Base-by-base conservation (phyloP, 2,329 filamentous ascomycete genomes). In the Neoscytalidium dimidiatum region DNA sequence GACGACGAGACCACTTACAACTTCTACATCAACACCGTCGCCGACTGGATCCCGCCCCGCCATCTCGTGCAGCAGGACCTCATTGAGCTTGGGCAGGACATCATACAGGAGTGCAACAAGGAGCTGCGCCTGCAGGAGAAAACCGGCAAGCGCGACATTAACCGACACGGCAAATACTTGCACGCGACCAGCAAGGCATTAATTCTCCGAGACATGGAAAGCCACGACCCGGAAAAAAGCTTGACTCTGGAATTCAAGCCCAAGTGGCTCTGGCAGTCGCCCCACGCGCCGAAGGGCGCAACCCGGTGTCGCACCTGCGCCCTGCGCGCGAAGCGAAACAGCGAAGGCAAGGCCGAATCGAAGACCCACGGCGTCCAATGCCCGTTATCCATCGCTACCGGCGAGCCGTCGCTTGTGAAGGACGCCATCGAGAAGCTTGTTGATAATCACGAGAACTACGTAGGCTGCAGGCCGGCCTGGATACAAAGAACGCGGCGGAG, bases 201-300 rank as follows among this genome's bases (percentile, higher is more conserved):
- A 21, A 33, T 65, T 35, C 46, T 65, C 7, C 44, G 63, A 5
- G 56, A 65, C 44, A 65, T 65, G 63, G 44, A 52, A n/a, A 65
- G 63, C 53, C 44, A 65, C 44, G 43, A 65, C 63, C 43, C 52
- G n/a, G 23, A 60, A 1, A 44, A 60, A 33, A 65, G 63, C 44
- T 31, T 65, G 17, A 65, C 63, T 4, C 46, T 78, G 28, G 79
- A 83, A 66, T 71, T 82, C 64, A 83, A 83, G 66, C 80, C 81
- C 0, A 83, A 83, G 64, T 83, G 81, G 81, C 73, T 83, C 2
- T 65, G 70, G 6, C 81, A 82, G 63, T 82, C 81, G 4, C 80
- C 80, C 1, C 77, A 77, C 61, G 81, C 81, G 5, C 64, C 80
- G 0, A 9, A 52, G 3, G 64, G 71, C 28, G 74, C 81, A 1